A percentile compares a stretch with the other conserved stretches of the same genome.
phyloP scores from a whole-genome alignment of 2,329 filamentous ascomycete species.

The Beauveria scarabaeidicola region DNA sequence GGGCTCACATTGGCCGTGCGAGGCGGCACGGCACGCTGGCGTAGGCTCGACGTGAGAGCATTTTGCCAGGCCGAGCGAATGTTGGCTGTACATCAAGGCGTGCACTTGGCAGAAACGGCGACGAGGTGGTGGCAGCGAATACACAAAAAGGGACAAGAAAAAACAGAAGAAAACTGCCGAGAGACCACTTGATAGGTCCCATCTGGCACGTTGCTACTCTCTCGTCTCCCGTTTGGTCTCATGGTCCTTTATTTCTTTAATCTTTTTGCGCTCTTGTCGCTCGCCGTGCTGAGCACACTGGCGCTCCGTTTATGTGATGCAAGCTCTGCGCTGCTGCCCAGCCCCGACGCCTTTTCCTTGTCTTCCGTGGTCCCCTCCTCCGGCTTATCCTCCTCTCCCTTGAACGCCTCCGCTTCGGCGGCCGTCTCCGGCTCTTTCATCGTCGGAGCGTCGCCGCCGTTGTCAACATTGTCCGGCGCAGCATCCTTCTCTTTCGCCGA shows the following conservation, averaged over 20 bases:
- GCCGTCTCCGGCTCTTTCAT: slow-evolving; percentile 11
- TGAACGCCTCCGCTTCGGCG: background rate
- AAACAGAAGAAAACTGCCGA: background rate
- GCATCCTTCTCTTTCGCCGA: too few relatives aligned
- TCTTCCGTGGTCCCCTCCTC: slow-evolving; percentile 6
- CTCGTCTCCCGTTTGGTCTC: background rate
- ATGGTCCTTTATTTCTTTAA: slow-evolving; percentile 39
- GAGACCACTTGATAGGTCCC: background rate
- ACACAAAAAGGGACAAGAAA: background rate
- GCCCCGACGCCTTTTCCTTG: slow-evolving; percentile 23
- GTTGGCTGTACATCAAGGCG: too few relatives aligned
- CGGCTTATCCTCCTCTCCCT: slow-evolving; percentile 11
- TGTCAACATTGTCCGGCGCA: background rate
- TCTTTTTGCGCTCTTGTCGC: slow-evolving; percentile 54
- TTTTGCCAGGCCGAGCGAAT: too few relatives aligned
- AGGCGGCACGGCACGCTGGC: too few relatives aligned
- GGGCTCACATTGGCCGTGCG: too few relatives aligned
- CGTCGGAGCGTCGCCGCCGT: background rate
- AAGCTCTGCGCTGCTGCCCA: slow-evolving; percentile 32
- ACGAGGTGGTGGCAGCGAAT: too few relatives aligned
- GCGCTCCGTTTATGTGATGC: slow-evolving; percentile 66
- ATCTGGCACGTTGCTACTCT: background rate
- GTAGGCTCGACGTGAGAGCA: too few relatives aligned
- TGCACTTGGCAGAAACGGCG: too few relatives aligned
- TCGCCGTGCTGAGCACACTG: slow-evolving; percentile 65